phyloP scores from a whole-genome alignment of 2,329 filamentous ascomycete species.

The Phialophora expanda region DNA sequence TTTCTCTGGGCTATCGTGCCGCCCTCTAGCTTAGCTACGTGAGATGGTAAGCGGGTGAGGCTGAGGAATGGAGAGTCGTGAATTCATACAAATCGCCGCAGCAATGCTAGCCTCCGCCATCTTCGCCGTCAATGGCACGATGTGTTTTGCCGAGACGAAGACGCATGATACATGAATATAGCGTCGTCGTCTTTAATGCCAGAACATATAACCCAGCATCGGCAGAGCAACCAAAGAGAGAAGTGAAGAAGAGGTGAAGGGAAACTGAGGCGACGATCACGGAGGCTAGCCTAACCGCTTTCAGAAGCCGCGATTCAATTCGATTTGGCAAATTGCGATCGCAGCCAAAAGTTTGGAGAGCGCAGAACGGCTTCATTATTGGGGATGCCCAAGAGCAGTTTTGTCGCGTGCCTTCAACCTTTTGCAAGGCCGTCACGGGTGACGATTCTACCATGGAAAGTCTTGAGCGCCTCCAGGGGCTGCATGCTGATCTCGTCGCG shows the following conservation, averaged over 20 bases:
- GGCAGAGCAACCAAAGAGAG: neutral
- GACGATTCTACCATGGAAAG: slow-evolving; percentile 75
- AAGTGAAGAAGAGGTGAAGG: slow-evolving; percentile 4
- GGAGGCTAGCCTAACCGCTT: slow-evolving; percentile 16
- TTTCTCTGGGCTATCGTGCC: slow-evolving; percentile 24
- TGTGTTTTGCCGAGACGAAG: neutral
- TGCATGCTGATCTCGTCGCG: slow-evolving; percentile 83
- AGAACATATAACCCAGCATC: neutral
- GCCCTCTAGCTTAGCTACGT: slow-evolving; percentile 47
- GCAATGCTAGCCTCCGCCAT: slow-evolving; percentile 53
- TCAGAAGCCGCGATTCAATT: slow-evolving; percentile 9
- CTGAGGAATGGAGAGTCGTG: slow-evolving; percentile 36
- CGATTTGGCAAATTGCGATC: slow-evolving; percentile 15
- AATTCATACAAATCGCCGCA: slow-evolving; percentile 50
- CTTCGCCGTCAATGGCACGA: slow-evolving; percentile 16
- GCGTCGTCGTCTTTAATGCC: neutral
- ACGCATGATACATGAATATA: slow-evolving; percentile 12
- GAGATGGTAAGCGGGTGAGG: slow-evolving; percentile 26
- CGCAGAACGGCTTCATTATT: slow-evolving; percentile 7
- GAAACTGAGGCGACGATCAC: slow-evolving; percentile 4
- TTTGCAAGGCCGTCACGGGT: slow-evolving; percentile 26
- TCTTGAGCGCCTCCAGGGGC: slow-evolving; percentile 77
- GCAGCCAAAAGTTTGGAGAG: slow-evolving; percentile 14
- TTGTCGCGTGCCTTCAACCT: slow-evolving; percentile 14
- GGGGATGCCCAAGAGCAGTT: neutral